Conservation (phyloP, 306 rosid species). For the Fragaria iinumae region DNA sequence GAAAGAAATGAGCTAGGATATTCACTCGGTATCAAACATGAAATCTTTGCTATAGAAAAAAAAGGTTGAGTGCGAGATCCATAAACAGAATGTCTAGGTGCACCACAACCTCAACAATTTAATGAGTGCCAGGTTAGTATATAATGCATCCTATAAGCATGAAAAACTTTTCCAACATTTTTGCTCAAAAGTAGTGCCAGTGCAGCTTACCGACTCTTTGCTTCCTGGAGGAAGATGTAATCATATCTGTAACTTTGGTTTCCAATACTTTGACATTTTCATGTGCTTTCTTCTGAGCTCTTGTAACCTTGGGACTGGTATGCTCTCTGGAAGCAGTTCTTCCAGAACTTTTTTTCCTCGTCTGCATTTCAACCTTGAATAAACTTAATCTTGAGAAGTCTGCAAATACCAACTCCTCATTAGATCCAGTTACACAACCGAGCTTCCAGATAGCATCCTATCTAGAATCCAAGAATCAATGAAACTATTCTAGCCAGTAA, state of each 20-base stretch:
- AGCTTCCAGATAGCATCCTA: constrained; percentile 20
- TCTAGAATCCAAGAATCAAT: neutral
- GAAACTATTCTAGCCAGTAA: neutral
- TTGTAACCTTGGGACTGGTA: constrained; percentile 50
- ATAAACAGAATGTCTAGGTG: neutral
- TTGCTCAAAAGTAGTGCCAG: neutral
- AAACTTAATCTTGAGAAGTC: constrained; percentile 19
- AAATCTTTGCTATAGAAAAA: neutral
- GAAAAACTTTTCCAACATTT: neutral
- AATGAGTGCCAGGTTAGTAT: neutral
- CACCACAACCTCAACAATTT: neutral
- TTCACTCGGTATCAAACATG: neutral
- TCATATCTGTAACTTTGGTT: constrained; percentile 58
- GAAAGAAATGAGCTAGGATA: neutral
- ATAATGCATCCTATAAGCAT: neutral
- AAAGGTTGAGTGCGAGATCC: neutral
- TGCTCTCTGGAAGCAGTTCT: constrained; percentile 50
- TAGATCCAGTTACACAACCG: constrained; percentile 3
- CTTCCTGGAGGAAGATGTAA: constrained; percentile 79
- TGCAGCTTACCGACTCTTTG: constrained; percentile 54
- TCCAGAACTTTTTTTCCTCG: constrained; percentile 60
- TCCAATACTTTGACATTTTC: constrained; percentile 51
- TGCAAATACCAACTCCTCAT: constrained; percentile 15
- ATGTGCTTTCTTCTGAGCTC: constrained; percentile 62
- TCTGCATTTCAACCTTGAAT: constrained; percentile 55